Evolutionary conservation across 495 filamentous ascomycete species (phyloP).

Genomic region (Cercophora newfieldiana): DNA sequence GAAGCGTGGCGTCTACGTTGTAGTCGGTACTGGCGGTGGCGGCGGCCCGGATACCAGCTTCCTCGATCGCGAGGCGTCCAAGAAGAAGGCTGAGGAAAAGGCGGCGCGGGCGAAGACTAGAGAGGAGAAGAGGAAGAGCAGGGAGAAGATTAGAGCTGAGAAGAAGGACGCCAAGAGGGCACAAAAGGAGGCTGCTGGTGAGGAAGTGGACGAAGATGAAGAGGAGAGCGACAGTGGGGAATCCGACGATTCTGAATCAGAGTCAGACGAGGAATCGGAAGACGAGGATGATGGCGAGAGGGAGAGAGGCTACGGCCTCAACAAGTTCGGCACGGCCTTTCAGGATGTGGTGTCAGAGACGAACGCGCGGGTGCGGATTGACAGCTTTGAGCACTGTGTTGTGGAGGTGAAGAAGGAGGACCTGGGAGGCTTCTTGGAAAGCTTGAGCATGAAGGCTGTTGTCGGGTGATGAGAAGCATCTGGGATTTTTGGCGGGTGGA

Average conservation of each 20-base stretch:
- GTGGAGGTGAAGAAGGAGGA: conserved; percentile 97
- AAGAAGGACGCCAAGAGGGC: conserved; percentile 53
- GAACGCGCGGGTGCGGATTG: conserved; percentile 83
- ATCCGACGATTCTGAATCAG: conserved; percentile 39
- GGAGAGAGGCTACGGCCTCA: conserved; percentile 68
- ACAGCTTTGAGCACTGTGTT: conserved; percentile 96
- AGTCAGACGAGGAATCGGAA: conserved; percentile 61
- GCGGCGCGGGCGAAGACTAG: conserved; percentile 63
- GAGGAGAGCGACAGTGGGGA: conserved; percentile 25
- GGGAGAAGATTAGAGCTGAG: conserved; percentile 62
- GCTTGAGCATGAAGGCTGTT: conserved; percentile 86
- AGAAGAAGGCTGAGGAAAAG: conserved; percentile 57
- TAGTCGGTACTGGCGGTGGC: conserved; percentile 84
- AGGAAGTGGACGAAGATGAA: conserved; percentile 23
- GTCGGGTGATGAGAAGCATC: conserved; percentile 61
- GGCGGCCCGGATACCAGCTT: conserved; percentile 62
- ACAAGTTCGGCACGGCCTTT: conserved; percentile 92
- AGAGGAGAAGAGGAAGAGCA: conserved; percentile 58
- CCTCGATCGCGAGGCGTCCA: conserved; percentile 61
- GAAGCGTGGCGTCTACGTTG: conserved; percentile 80
- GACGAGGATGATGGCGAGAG: conserved; percentile 57
- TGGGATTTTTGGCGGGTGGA: neutral
- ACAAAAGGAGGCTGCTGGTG: conserved; percentile 50
- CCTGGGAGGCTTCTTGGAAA: conserved; percentile 85
- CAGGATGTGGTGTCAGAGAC: conserved; percentile 94